Base-by-base conservation (phyloP, 2,329 filamentous ascomycete species). In the Nigrospora osmanthi region DNA sequence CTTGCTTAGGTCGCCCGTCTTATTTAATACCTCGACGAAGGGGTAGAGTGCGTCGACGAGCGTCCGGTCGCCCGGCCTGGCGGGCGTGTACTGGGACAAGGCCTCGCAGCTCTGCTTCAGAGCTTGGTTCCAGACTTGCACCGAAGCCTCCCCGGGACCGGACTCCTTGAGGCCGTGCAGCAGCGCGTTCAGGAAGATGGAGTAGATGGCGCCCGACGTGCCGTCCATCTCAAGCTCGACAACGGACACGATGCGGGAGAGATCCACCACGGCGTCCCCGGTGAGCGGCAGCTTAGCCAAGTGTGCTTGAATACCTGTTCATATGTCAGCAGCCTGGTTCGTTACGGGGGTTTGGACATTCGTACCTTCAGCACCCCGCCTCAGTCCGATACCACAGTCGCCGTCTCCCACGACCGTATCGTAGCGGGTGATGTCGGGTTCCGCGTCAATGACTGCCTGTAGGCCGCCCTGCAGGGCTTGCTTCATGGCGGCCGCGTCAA, bases 181-280 rank as follows among this genome's bases (percentile, higher is more conserved):
- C 6, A 95, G 80, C 0, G 89, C 82, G 61, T 95, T 95, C 49
- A 95, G 73, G 73, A 95, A 95, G 62, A 96, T 95, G 58, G 88
- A 85, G 57, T 78, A 79, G 3, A 81, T 64, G 2, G 75, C 76
- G 4, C 78, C 78, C 1, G 78, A 80, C 2, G 78, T 82, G 50
- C 78, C 78, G 53, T 81, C 78, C 78, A 81, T 81, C 49, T 61
- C 67, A 30, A 58, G 72, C 58, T 81, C 78, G 15, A 81, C 67
- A 6, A 81, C 66, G 2, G 72, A 66, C 6, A 78, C 72, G 38
- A 80, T 73, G 44, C 60, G 62, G 17, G 74, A 65, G 17, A 80
- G 62, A 50, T 80, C 75, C 28, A 76, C 56, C 11, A 76, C 71
- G 7, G 67, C 69, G 48, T 81, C 77, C 30, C 73, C 75, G 0